Conservation (phyloP, 306 rosid genomes). For the Fragaria ananassa region DNA sequence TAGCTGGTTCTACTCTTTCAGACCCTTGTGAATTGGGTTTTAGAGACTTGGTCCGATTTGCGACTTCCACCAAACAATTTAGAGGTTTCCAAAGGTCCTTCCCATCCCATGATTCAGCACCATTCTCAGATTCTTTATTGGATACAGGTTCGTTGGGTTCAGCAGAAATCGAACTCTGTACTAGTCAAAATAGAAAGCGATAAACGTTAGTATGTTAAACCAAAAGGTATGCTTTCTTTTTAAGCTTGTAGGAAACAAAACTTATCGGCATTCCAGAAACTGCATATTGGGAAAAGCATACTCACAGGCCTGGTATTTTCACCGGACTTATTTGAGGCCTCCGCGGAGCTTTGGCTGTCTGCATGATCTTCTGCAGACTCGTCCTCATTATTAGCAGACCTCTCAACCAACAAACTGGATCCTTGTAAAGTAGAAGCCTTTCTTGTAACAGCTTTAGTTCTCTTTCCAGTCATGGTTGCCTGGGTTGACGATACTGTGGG, state of each 20-base stretch:
- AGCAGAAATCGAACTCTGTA: conserved; percentile 56
- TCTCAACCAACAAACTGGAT: conserved; percentile 60
- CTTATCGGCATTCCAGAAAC: neutral
- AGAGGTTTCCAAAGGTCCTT: conserved; percentile 96
- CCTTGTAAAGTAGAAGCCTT: conserved; percentile 57
- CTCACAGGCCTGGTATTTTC: conserved; percentile 54
- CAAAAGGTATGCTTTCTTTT: conserved; percentile 1
- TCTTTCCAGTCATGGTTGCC: conserved; percentile 70
- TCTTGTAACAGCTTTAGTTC: conserved; percentile 71
- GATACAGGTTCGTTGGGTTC: conserved; percentile 49
- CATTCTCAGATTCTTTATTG: conserved; percentile 62
- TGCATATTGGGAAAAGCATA: conserved; percentile 7
- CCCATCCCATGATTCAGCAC: conserved; percentile 53
- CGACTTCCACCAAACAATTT: conserved; percentile 84
- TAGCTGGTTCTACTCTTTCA: conserved; percentile 47
- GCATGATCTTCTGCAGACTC: conserved; percentile 44
- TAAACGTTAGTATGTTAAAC: conserved; percentile 17
- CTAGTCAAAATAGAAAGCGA: conserved; percentile 24
- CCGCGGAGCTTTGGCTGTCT: conserved; percentile 71
- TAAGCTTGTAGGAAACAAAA: conserved; percentile 6
- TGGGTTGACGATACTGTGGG: conserved; percentile 79
- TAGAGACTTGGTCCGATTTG: conserved; percentile 78
- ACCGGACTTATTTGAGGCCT: conserved; percentile 48
- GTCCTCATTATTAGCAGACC: conserved; percentile 55
- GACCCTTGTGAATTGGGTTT: conserved; percentile 63